Percentiles rank a stretch among this genome's conserved stretches.
Evolutionary conservation across 2,329 filamentous ascomycete species (phyloP).

Genomic region (Penicillium sp.): DNA sequence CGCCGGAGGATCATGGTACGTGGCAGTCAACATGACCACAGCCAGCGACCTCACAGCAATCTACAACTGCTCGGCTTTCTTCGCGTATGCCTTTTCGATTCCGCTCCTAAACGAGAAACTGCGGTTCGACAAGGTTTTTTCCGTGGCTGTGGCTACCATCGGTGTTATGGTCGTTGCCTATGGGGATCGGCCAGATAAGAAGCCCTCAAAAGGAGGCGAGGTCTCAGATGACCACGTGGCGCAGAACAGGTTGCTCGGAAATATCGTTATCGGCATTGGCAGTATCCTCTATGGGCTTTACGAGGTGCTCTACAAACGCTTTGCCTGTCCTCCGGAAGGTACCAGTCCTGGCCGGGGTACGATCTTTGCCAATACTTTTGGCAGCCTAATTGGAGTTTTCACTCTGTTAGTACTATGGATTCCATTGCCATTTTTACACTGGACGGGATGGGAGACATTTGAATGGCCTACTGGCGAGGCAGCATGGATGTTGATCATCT

Average conservation of each 20-base stretch:
- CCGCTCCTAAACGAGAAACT: conserved; percentile 83
- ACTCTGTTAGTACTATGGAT: conserved; percentile 89
- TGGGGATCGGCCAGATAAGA: conserved; percentile 66
- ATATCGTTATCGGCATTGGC: conserved; percentile 86
- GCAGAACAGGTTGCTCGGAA: conserved; percentile 72
- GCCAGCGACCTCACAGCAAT: conserved; percentile 94
- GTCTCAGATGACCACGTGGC: conserved; percentile 47
- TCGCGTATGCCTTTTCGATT: conserved; percentile 95
- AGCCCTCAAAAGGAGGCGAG: conserved; percentile 39
- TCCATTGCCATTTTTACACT: conserved; percentile 79
- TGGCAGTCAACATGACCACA: conserved; percentile 89
- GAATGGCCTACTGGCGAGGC: conserved; percentile 75
- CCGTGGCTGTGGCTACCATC: conserved; percentile 80
- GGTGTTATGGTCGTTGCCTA: conserved; percentile 96
- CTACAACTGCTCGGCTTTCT: conserved; percentile 99
- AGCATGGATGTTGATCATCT: conserved; percentile 75
- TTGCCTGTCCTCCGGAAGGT: conserved; percentile 89
- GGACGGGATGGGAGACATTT: conserved; percentile 75
- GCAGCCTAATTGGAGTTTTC: conserved; percentile 80
- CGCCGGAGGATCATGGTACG: conserved; percentile 90
- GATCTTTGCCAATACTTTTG: conserved; percentile 92
- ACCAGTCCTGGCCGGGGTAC: conserved; percentile 82
- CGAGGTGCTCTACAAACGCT: conserved; percentile 92
- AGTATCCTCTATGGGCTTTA: conserved; percentile 94
- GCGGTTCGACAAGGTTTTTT: conserved; percentile 77